Evolutionary conservation across 129 eudicot genomes (phyloP), one percentile per base, ranked within the genome.

Genomic region (Helianthus tuberosus): DNA sequence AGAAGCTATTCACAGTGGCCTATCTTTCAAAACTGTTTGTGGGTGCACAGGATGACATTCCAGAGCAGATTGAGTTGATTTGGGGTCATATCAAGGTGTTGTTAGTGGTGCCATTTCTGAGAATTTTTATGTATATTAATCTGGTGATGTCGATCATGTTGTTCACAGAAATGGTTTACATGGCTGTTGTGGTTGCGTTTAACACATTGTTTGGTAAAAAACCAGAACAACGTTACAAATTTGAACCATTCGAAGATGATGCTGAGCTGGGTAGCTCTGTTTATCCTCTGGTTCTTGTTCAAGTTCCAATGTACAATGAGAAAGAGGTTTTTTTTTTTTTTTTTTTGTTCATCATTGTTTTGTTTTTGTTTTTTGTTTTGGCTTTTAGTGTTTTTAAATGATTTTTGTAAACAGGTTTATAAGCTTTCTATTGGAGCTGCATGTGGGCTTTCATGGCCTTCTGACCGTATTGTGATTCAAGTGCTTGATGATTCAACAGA

Each of bases 191-290:
- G 39, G 64, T 58, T 58, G 6, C 64, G 29, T 9, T 58, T 27
- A 25, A 58, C 64, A 58, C 27, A 23, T 58, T 58, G 38, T 58
- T 58, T 25, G 64, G 64, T 27, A 58, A 58, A 27, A 55, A 55
- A 10, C 35, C 29, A 10, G 35, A 55, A 20, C 36, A 55, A 9
- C 62, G 62, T 55, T 55, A 58, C 64, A 58, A 65, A 16, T 79
- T 59, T 65, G 78, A 72, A n/a, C 83, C 78, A 20, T 39, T 65
- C 1, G 2, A 13, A 53, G 83, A 79, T n/a, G 83, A 79, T 58
- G 39, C 39, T 4, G 83, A 79, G 50, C 2, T 73, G 16, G 83
- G 69, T 11, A 79, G 38, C 58, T 64, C 73, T 4, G 64, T 58
- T 46, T 79, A 49, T 35, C 83, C 83, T 0, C 9, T 29, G 11